These are phyloP conservation scores for Ascochyta clinopodiicola DNA, from an alignment of 2,329 filamentous ascomycete genomes.

Conservation along the genomic window DNA sequence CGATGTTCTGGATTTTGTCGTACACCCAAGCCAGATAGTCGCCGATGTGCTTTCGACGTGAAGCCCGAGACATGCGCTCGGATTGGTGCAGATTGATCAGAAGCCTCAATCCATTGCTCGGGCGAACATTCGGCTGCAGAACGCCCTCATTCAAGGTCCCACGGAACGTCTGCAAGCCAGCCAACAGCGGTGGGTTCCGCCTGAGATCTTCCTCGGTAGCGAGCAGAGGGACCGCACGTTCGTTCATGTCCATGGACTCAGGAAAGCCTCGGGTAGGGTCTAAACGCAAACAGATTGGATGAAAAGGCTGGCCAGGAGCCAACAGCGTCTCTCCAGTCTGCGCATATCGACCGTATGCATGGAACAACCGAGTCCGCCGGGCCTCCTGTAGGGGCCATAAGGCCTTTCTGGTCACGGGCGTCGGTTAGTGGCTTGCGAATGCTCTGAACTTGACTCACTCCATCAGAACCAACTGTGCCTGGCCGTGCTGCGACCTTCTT, in stretches of 20 bases:
- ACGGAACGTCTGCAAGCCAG: conserved; percentile 23
- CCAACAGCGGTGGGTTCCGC: background rate
- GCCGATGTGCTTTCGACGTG: too few species aligned
- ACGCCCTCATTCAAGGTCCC: conserved; percentile 28
- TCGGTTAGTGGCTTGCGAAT: background rate
- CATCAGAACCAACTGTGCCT: background rate
- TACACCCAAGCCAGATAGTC: too few species aligned
- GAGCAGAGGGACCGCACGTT: background rate
- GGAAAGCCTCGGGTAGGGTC: background rate
- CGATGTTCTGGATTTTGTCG: background rate
- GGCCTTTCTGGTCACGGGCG: background rate
- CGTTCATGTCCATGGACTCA: background rate
- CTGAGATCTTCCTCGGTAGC: background rate
- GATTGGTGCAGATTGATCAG: background rate
- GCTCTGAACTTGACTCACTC: background rate
- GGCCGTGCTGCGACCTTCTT: background rate
- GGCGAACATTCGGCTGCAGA: conserved; percentile 30
- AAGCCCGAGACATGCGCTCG: too few species aligned
- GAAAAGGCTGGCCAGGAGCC: background rate
- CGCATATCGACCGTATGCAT: background rate
- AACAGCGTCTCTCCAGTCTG: background rate
- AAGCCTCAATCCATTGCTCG: background rate
- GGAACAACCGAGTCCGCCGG: background rate
- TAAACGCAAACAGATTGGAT: background rate
- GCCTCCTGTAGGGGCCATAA: background rate